Base-by-base conservation (phyloP, 2,329 filamentous ascomycete genomes). In the Cordyceps cicadae region DNA sequence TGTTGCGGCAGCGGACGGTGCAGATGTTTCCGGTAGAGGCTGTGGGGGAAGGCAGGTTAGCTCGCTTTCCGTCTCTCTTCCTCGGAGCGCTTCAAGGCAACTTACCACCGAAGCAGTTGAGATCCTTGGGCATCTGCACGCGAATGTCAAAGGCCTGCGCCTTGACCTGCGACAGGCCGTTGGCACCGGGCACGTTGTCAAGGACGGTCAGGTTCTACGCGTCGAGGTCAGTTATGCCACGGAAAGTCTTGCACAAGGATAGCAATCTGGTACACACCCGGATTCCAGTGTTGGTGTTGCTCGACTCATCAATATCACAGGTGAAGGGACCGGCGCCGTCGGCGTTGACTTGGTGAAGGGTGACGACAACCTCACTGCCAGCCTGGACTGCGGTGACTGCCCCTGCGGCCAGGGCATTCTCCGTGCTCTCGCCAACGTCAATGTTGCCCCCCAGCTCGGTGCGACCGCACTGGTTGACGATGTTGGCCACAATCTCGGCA, bases 371-470 rank as follows among this genome's bases (percentile, higher is more conserved):
- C 45, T 73, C 63, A 43, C 72, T 73, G 34, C 81, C 81, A 1
- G 73, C 65, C 63, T 75, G 68, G 58, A 84, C 81, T 60, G 78
- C 71, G 1, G 82, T 84, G 4, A 85, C 78, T 4, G 72, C 67
- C 1, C 66, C 64, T 5, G 75, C 76, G 6, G 76, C 70, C 2
- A 84, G 64, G 5, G 78, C 78, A 61, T 79, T 78, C 70, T 84
- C 79, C 1, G 79, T 83, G 64, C 78, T 79, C 69, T 81, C 78
- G 43, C 77, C 79, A 58, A 87, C 76, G 64, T 87, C 82, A 67
- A 88, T 87, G 74, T 81, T 83, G 51, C 86, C 86, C 59, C 74
- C 67, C 53, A 82, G 69, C 69, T 86, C 77, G 9, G 85, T 88
- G 63, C 85, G 79, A 50, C 86, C 86, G 67, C 86, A 88, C 62